Evolutionary conservation across 2,329 filamentous ascomycete genomes (phyloP).

Genomic region (Ceratocystis smalleyi): DNA sequence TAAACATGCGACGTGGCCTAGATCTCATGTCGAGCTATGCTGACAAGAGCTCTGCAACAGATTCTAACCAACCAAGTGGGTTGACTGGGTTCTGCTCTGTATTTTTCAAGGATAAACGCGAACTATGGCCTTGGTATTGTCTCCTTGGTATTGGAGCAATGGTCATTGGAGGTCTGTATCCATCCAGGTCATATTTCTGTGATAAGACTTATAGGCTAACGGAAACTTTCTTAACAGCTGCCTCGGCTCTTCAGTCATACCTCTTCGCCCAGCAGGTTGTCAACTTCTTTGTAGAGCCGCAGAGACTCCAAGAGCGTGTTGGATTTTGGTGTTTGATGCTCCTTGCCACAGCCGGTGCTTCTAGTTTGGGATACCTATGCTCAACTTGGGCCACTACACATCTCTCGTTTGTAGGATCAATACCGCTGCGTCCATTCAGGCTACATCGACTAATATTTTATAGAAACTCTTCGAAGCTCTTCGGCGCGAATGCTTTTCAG

Average conservation of each 20-base stretch:
- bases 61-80: background rate
- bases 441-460: background rate
- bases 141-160: slow-evolving; percentile 14
- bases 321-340: slow-evolving; percentile 25
- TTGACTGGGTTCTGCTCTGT: slow-evolving; percentile 13
- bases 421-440: background rate
- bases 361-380: slow-evolving; percentile 22
- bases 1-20: slow-evolving; percentile 10
- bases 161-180: slow-evolving; percentile 16
- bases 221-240: background rate
- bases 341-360: slow-evolving; percentile 21
- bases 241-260: slow-evolving; percentile 16
- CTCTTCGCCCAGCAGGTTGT: slow-evolving; percentile 17
- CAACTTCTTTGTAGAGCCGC: slow-evolving; percentile 11
- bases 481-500: slow-evolving; percentile 22
- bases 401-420: slow-evolving; percentile 17
- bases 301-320: slow-evolving; percentile 3
- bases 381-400: slow-evolving; percentile 20
- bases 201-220: background rate
- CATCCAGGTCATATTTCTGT: background rate
- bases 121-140: slow-evolving; percentile 17
- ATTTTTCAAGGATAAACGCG: slow-evolving; percentile 13
- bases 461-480: slow-evolving; percentile 19
- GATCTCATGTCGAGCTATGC: slow-evolving; percentile 12
- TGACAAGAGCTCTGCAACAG: background rate